These are phyloP conservation scores for Penicillium fuscoglaucum DNA, from an alignment of 2,329 filamentous ascomycete genomes.

Conservation along the genomic window DNA sequence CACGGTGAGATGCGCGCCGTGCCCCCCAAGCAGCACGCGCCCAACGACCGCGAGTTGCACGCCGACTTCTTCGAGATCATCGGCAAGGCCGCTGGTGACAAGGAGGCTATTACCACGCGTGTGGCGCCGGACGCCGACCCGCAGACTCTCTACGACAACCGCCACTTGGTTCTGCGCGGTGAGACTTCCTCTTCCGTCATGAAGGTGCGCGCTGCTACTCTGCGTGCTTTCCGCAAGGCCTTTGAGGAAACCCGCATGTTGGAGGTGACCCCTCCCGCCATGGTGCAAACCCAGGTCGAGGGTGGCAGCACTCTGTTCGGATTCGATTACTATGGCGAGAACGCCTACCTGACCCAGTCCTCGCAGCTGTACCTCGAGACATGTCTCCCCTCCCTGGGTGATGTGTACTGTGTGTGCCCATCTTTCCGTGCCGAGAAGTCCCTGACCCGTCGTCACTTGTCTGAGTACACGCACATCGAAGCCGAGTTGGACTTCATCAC, in stretches of 20 bases:
- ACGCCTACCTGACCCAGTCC: conserved; percentile 92
- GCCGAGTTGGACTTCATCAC: conserved; percentile 94
- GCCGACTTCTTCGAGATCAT: conserved; percentile 86
- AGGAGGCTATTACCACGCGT: conserved; percentile 87
- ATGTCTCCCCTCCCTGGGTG: conserved; percentile 81
- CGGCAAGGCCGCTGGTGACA: conserved; percentile 76
- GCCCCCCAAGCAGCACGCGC: conserved; percentile 73
- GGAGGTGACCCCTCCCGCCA: conserved; percentile 84
- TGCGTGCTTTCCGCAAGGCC: conserved; percentile 75
- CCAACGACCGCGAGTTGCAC: conserved; percentile 81
- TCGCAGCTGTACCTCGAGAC: conserved; percentile 98
- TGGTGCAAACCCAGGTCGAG: conserved; percentile 94
- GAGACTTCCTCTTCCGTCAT: conserved; percentile 83
- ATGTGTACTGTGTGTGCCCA: conserved; percentile 97
- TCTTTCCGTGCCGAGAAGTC: conserved; percentile 98
- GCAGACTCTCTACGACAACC: conserved; percentile 74
- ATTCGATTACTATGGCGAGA: conserved; percentile 84
- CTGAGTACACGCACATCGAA: conserved; percentile 96
- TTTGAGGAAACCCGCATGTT: conserved; percentile 76
- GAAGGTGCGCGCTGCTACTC: conserved; percentile 78
- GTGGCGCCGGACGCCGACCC: conserved; percentile 68
- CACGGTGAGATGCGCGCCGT: conserved; percentile 82
- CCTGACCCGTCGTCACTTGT: conserved; percentile 87
- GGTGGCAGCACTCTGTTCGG: conserved; percentile 88
- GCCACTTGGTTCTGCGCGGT: conserved; percentile 81